A percentile compares a stretch with the other conserved stretches of the same genome.
Conservation (phyloP, 2,329 filamentous ascomycete species). For the Fusarium chaquense region DNA sequence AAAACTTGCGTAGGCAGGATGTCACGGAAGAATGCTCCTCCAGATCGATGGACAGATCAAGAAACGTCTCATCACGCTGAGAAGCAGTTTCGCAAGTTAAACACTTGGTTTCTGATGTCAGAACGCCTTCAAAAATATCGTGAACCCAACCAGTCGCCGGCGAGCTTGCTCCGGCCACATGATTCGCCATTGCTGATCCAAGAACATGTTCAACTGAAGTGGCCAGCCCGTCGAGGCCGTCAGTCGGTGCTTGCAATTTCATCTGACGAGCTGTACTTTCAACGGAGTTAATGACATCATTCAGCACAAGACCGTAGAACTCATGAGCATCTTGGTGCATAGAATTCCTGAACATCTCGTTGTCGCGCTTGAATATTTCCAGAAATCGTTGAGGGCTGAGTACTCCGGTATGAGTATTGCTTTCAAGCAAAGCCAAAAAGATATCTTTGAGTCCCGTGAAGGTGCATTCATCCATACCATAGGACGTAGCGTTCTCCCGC, state of each 20-base stretch:
- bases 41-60: slow-evolving; percentile 95
- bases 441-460: slow-evolving; percentile 97
- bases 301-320: slow-evolving; percentile 94
- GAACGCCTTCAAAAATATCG: slow-evolving; percentile 92
- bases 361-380: slow-evolving; percentile 91
- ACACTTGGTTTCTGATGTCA: slow-evolving; percentile 97
- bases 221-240: slow-evolving; percentile 57
- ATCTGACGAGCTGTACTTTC: slow-evolving; percentile 83
- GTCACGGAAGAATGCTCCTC: slow-evolving; percentile 97
- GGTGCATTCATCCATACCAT: slow-evolving; percentile 94
- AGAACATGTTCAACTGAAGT: slow-evolving; percentile 62
- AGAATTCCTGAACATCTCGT: slow-evolving; percentile 96
- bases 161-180: slow-evolving; percentile 62
- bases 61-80: slow-evolving; percentile 93
- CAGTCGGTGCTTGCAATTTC: slow-evolving; percentile 52
- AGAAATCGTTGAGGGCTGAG: slow-evolving; percentile 93
- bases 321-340: slow-evolving; percentile 99
- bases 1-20: slow-evolving; percentile 94
- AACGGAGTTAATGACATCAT: slow-evolving; percentile 94
- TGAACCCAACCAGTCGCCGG: slow-evolving; percentile 90
- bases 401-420: slow-evolving; percentile 85
- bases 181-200: slow-evolving; percentile 51
- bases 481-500: slow-evolving; percentile 81
- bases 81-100: slow-evolving; percentile 96
- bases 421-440: slow-evolving; percentile 88